Base-by-base conservation (phyloP, 2,329 filamentous ascomycete species). In the Trichophyton benhamiae region DNA sequence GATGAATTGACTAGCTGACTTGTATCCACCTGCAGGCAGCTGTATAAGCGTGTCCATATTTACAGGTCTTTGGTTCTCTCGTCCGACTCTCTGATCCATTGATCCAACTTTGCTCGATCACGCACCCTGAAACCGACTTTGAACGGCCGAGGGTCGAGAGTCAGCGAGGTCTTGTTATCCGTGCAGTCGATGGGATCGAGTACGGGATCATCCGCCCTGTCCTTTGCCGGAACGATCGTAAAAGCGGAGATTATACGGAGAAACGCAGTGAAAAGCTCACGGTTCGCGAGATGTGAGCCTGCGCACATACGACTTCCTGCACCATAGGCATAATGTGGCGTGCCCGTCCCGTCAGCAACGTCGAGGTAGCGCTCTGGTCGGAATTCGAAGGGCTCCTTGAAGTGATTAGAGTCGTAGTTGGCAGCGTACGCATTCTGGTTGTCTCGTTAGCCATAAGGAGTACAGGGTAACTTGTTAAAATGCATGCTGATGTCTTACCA, bases 361-460 rank as follows among this genome's bases (percentile, higher is more conserved):
- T 84, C 78, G 9, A 91, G 75, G 68, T 87, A 91, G 27, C 87
- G 82, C 65, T 90, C 87, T 0, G 87, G 85, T n/a, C 83, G 76
- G 71, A 91, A 90, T 5, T 76, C 73, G 30, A 79, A 64, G 0
- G 87, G 82, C 30, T 82, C 71, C 64, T 83, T 82, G 76, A 89
- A 91, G 69, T 89, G 87, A 0, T 74, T 72, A 3, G 80, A 78
- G 68, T 91, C 88, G 71, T 88, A 89, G 72, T 91, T 81, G 27
- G 87, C 87, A 0, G 85, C 86, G 72, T 86, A 90, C 8, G 87
- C 85, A 67, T 87, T 91, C 81, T 83, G 48, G 20, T 17, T 13
- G 25, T n/a, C 41, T 25, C n/a, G n/a, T 60, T 57, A 27, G 33
- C 46, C 8, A 38, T 38, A 11, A 1, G 33, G 33, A 38, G 11